phyloP scores from a whole-genome alignment of 768 basidiomycete genomes.

The Hemileccinum impolitum region DNA sequence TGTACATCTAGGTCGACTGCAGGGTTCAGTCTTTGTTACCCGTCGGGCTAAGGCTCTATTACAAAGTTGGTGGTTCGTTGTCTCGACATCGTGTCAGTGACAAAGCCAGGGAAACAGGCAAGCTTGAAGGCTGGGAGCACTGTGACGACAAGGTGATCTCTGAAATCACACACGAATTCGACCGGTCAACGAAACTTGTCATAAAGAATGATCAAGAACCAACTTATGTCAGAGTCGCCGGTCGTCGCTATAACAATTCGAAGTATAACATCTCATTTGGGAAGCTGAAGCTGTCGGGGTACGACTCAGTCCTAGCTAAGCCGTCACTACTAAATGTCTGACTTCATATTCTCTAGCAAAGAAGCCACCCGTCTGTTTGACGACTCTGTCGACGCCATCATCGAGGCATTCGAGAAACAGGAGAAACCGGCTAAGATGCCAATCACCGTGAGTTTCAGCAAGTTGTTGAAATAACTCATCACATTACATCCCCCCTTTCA shows the following conservation, averaged over 20 bases:
- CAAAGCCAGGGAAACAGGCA: neutral
- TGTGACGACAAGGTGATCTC: neutral
- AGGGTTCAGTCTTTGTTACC: too few species aligned
- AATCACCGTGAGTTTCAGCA: constrained; percentile 2
- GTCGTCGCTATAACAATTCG: neutral
- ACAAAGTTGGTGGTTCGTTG: neutral
- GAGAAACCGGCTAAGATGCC: neutral
- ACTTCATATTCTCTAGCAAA: neutral
- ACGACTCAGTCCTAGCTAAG: neutral
- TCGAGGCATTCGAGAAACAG: constrained; percentile 11
- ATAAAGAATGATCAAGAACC: neutral
- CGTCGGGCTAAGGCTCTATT: too few species aligned
- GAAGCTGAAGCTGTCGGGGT: constrained; percentile 8
- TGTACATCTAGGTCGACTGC: too few species aligned
- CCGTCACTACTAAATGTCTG: neutral
- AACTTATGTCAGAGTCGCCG: neutral
- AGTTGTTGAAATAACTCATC: neutral
- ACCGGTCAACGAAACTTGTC: neutral
- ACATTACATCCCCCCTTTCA: neutral
- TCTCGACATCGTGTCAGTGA: neutral
- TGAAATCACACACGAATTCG: neutral
- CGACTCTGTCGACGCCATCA: constrained; percentile 10
- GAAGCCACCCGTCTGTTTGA: constrained; percentile 9
- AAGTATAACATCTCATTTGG: constrained; percentile 5
- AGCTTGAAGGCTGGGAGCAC: neutral